A percentile compares a stretch with the other conserved stretches of the same genome.
Evolutionary conservation across 2,329 filamentous ascomycete species (phyloP).

Genomic region (Lasiodiplodia hormozganensis): DNA sequence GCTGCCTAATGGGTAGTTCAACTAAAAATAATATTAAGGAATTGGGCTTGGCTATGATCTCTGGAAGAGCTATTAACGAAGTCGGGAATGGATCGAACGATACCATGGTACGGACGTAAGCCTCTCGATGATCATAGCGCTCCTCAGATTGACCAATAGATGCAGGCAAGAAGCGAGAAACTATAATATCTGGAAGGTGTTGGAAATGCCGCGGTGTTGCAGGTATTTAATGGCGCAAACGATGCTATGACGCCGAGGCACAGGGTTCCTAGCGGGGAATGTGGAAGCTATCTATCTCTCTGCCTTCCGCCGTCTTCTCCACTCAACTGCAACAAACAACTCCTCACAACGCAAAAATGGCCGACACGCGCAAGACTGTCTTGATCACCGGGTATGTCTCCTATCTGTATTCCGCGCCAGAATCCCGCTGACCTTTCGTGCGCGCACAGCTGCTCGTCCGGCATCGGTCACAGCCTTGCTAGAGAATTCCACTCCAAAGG

Average conservation of each 20-base stretch:
- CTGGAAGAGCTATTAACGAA: neutral
- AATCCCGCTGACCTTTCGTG: neutral
- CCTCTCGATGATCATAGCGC: neutral
- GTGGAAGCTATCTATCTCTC: neutral
- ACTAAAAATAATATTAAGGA: too few relatives aligned
- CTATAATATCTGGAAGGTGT: neutral
- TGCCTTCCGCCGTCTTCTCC: neutral
- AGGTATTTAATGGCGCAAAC: neutral
- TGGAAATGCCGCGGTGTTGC: conserved; percentile 1
- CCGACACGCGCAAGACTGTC: conserved; percentile 36
- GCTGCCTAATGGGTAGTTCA: too few relatives aligned
- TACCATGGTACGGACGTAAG: neutral
- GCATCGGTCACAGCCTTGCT: conserved; percentile 66
- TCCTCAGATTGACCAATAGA: neutral
- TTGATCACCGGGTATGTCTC: conserved; percentile 45
- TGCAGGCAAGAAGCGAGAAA: neutral
- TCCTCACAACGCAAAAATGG: conserved; percentile 17
- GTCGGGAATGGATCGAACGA: neutral
- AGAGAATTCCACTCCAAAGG: conserved; percentile 61
- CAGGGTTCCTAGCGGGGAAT: conserved; percentile 10
- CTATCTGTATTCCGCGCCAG: neutral
- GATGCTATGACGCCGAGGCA: conserved; percentile 8
- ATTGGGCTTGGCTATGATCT: too few relatives aligned
- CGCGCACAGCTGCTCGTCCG: conserved; percentile 54
- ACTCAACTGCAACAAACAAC: neutral